Conservation (phyloP, 1,284 basidiomycete genomes). For the Tranzscheliella williamsii region DNA sequence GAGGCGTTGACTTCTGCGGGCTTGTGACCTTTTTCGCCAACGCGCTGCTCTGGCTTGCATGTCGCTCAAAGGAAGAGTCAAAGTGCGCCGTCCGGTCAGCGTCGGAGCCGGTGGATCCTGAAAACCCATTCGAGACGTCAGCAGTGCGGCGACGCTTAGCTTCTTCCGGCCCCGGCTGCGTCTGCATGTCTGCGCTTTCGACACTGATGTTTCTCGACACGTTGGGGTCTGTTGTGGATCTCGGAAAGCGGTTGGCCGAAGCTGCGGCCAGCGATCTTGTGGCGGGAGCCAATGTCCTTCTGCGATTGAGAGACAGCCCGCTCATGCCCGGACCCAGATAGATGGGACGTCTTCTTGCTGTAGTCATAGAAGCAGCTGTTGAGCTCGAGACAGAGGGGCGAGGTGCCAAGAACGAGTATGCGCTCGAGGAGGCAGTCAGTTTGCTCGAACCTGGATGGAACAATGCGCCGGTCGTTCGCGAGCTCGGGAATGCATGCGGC, state of each 20-base stretch:
- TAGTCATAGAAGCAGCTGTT: conserved; percentile 1
- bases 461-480: conserved; percentile 21
- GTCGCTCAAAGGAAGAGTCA: conserved; percentile 17
- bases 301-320: conserved; percentile 27
- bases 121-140: not conserved
- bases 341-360: conserved; percentile 19
- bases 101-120: not conserved
- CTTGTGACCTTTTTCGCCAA: conserved; percentile 21
- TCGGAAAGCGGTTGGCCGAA: conserved; percentile 5
- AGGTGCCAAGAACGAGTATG: conserved; percentile 34
- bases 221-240: conserved; percentile 29
- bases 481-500: conserved; percentile 12
- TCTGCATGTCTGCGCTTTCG: conserved; percentile 9
- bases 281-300: conserved; percentile 20
- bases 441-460: conserved; percentile 28
- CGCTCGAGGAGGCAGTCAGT: conserved; percentile 19
- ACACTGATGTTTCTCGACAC: conserved; percentile 9
- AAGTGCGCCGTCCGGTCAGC: conserved; percentile 17
- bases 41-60: conserved; percentile 22
- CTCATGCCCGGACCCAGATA: conserved; percentile 41
- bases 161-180: conserved; percentile 9
- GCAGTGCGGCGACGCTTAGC: conserved; percentile 29
- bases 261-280: conserved; percentile 1
- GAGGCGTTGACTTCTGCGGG: conserved; percentile 1
- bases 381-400: conserved; percentile 13